Evolutionary conservation across 192 early-diverging fungal species (phyloP), one percentile per base, ranked within the genome.

Genomic region (Entomortierella chlamydospora): DNA sequence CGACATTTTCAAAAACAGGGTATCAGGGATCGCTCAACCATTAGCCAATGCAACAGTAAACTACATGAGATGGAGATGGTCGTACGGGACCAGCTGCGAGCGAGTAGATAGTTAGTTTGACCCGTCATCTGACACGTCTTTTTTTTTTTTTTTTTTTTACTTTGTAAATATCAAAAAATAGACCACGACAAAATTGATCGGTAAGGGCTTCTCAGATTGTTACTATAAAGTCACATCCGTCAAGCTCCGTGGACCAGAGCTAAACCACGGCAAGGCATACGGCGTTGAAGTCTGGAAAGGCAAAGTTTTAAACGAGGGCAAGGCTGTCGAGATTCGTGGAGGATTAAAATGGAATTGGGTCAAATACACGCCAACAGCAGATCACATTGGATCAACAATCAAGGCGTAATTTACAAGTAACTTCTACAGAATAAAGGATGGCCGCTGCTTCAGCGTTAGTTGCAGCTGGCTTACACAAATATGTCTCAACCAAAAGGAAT

Each of bases 291-390:
- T 79, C 52, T 79, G 76, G 76, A 79, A 66, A 63, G 76, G 76
- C 67, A 79, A 79, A 28, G 68, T 79, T 8, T 37, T 79, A 61
- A 79, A 79, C 57, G 76, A 79, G 51, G 76, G 76, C 52, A 79
- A 70, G 57, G 62, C 76, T 18, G 76, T 79, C 13, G 76, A 79
- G 68, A 79, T 79, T 52, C 76, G 76, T 50, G 76, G 76, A 61
- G 76, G 76, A 34, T 42, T 79, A 47, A 79, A 79, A 63, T 79
- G 76, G 76, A 70, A 70, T 63, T 79, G 76, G 76, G 55, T 65
- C 57, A 79, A 79, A 57, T 79, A 70, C 52, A 79, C 76, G n/a
- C 76, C 76, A 59, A 47, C 76, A 30, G 43, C 57, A 23, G 76
- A 79, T 30, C 76, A 79, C 28, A 43, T 79, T 34, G 34, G 52